These are phyloP conservation scores for Boletus speciosus DNA, from an alignment of 768 basidiomycete species.

Conservation along the genomic window DNA sequence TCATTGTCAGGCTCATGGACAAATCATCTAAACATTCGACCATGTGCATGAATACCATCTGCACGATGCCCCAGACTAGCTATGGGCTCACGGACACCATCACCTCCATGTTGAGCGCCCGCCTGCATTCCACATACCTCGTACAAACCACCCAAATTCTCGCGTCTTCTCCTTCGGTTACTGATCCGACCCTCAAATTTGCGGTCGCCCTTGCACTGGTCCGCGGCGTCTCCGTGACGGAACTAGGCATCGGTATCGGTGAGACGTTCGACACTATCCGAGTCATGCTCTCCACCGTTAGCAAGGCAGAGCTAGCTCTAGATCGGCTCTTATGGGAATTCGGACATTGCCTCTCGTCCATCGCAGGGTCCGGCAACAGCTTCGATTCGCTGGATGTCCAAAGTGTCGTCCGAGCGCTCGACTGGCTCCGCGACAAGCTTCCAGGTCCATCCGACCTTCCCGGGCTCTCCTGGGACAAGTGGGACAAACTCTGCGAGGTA, in stretches of 20 bases:
- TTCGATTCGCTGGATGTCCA: constrained; percentile 33
- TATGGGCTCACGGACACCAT: constrained; percentile 41
- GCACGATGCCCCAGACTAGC: constrained; percentile 42
- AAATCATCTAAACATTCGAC: constrained; percentile 36
- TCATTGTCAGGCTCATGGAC: constrained; percentile 45
- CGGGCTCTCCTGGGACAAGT: constrained; percentile 46
- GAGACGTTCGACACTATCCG: constrained; percentile 27
- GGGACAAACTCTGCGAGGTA: constrained; percentile 44
- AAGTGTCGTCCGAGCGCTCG: constrained; percentile 45
- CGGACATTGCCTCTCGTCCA: constrained; percentile 33
- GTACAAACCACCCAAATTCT: constrained; percentile 39
- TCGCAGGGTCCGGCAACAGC: constrained; percentile 26
- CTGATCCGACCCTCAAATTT: constrained; percentile 31
- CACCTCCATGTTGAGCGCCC: constrained; percentile 44
- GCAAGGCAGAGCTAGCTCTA: constrained; percentile 21
- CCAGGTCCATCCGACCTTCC: constrained; percentile 45
- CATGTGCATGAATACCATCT: constrained; percentile 45
- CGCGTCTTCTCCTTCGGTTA: constrained; percentile 20
- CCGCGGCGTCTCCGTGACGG: constrained; percentile 26
- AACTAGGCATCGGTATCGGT: constrained; percentile 16
- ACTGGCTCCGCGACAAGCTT: constrained; percentile 51
- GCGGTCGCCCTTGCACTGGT: constrained; percentile 33
- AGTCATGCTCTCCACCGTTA: constrained; percentile 24
- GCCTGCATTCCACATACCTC: constrained; percentile 44
- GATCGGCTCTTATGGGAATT: constrained; percentile 35